Conservation (phyloP, 2,329 filamentous ascomycete genomes). For the Stemphylium vesicarium region DNA sequence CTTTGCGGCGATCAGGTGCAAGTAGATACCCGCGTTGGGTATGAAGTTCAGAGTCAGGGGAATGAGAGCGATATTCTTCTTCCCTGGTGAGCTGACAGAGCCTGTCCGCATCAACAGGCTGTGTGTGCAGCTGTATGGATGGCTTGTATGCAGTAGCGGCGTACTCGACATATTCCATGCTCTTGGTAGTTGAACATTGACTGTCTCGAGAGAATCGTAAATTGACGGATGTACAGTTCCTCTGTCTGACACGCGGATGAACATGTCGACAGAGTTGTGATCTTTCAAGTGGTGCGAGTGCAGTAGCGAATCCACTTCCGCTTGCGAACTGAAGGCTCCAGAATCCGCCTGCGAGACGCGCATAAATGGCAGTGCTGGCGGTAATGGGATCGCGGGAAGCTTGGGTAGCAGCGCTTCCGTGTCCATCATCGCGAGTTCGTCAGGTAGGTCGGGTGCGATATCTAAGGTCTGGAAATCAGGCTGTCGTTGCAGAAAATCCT, state of each 20-base stretch:
- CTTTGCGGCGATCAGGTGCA: slow-evolving; percentile 85
- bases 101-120: slow-evolving; percentile 67
- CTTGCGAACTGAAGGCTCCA: slow-evolving; percentile 49
- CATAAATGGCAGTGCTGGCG: slow-evolving; percentile 44
- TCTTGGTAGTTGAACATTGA: slow-evolving; percentile 64
- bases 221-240: slow-evolving; percentile 79
- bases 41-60: slow-evolving; percentile 86
- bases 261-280: slow-evolving; percentile 77
- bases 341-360: slow-evolving; percentile 36
- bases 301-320: slow-evolving; percentile 49
- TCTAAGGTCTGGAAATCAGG: slow-evolving; percentile 43
- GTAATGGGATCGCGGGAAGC: slow-evolving; percentile 46
- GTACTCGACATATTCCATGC: slow-evolving; percentile 54
- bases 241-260: slow-evolving; percentile 75
- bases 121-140: slow-evolving; percentile 78
- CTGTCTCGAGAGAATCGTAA: slow-evolving; percentile 84
- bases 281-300: slow-evolving; percentile 63
- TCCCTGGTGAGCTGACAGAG: slow-evolving; percentile 24
- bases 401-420: slow-evolving; percentile 47
- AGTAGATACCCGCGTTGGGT: slow-evolving; percentile 75
- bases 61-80: slow-evolving; percentile 54
- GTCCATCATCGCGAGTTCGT: slow-evolving; percentile 51
- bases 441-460: slow-evolving; percentile 47
- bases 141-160: slow-evolving; percentile 69
- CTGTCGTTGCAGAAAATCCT: slow-evolving; percentile 50